A percentile compares a stretch with the other conserved stretches of the same genome.
phyloP scores from a whole-genome alignment of 2,329 filamentous ascomycete genomes.

The Monosporascus sp. region DNA sequence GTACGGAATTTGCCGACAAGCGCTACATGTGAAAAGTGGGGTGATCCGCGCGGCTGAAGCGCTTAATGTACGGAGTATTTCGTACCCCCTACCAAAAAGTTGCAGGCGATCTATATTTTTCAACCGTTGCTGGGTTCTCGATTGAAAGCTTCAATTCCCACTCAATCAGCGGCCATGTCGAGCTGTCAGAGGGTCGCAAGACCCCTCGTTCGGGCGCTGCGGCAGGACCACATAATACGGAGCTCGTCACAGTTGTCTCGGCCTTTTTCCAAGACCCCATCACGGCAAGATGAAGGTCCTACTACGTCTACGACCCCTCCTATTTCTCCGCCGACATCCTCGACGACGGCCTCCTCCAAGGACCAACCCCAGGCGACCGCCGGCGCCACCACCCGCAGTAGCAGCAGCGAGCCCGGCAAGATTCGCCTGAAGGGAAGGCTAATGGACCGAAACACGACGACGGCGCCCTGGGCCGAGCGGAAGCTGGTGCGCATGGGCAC shows the following conservation, averaged over 20 bases:
- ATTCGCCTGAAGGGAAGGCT: conserved; percentile 34
- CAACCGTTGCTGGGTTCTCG: too few species aligned
- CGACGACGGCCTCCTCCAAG: conserved; percentile 6
- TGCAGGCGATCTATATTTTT: too few species aligned
- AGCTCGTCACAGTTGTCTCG: conserved; percentile 27
- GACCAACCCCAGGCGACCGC: conserved; percentile 8
- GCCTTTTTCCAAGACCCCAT: conserved; percentile 31
- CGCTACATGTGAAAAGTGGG: not conserved
- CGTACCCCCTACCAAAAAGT: too few species aligned
- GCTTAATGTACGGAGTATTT: not conserved
- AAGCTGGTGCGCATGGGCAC: conserved; percentile 64
- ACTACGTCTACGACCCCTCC: conserved; percentile 10
- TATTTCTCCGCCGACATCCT: conserved; percentile 14
- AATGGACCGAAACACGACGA: conserved; percentile 65
- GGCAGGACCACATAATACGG: conserved; percentile 29
- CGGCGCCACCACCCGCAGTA: conserved; percentile 21
- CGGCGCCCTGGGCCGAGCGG: conserved; percentile 59
- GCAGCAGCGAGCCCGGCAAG: conserved; percentile 10
- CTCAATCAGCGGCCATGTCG: conserved; percentile 42
- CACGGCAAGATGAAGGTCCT: conserved; percentile 30
- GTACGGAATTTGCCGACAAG: not conserved
- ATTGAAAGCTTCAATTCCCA: not conserved
- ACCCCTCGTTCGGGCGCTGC: conserved; percentile 52
- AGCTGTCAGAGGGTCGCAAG: conserved; percentile 54
- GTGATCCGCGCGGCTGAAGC: not conserved